A percentile compares a stretch with the other conserved stretches of the same genome.
Evolutionary conservation across 106 monocot genomes (phyloP).

Genomic region (Platanthera guangdongensis): DNA sequence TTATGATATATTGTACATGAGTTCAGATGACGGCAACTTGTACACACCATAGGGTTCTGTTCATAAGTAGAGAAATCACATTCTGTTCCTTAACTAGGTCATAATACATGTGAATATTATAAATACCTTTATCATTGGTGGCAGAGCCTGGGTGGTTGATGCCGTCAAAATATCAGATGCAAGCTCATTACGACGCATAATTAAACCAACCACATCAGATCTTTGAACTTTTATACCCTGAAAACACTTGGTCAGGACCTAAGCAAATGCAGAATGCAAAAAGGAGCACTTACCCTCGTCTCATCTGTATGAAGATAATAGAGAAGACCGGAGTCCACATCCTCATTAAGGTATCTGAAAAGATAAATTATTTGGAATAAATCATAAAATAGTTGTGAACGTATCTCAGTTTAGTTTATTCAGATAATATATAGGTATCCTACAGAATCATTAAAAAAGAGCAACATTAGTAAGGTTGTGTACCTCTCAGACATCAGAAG

Average conservation of each 20-base stretch:
- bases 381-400: neutral
- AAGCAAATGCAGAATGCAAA: neutral
- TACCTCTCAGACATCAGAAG: constrained; percentile 96
- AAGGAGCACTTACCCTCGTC: constrained; percentile 48
- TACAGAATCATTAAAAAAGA: neutral
- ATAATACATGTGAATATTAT: neutral
- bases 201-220: constrained; percentile 86
- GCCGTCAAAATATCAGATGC: constrained; percentile 80
- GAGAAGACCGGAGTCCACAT: constrained; percentile 81
- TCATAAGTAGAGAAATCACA: constrained; percentile 2
- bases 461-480: neutral
- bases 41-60: constrained; percentile 67
- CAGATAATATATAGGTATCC: neutral
- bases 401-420: neutral
- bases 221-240: constrained; percentile 84
- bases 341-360: constrained; percentile 59
- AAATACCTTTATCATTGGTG: constrained; percentile 78
- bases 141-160: constrained; percentile 48
- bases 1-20: constrained; percentile 78
- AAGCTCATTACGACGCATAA: constrained; percentile 97
- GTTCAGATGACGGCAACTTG: constrained; percentile 77
- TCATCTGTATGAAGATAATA: constrained; percentile 93
- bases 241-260: constrained; percentile 2
- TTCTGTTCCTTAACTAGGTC: neutral
- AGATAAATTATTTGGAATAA: neutral